Evolutionary conservation across 495 filamentous ascomycete species (phyloP).

Genomic region (Aspergillus taichungensis): DNA sequence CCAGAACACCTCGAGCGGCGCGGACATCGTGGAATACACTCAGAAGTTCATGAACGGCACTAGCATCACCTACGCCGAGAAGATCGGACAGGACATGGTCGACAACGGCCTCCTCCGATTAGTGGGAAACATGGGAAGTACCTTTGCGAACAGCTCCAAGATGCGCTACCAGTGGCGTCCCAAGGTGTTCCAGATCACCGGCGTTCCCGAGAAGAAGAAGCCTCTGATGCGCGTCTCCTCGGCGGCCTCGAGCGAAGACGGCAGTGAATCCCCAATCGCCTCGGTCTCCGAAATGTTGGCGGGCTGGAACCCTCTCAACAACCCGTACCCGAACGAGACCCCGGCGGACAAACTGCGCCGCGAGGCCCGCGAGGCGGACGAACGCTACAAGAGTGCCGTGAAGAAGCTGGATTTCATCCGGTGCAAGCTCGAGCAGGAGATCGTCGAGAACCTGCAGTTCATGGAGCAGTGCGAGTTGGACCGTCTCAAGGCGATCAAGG

Average conservation of each 20-base stretch:
- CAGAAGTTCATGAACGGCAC: conserved; percentile 78
- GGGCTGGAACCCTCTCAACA: conserved; percentile 87
- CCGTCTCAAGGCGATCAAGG: conserved; percentile 93
- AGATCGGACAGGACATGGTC: conserved; percentile 89
- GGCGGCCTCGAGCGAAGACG: conserved; percentile 45
- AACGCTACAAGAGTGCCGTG: conserved; percentile 81
- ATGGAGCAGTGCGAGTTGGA: conserved; percentile 98
- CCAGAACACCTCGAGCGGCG: conserved; percentile 78
- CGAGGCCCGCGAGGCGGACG: conserved; percentile 85
- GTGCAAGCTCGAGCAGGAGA: conserved; percentile 89
- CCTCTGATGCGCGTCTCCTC: conserved; percentile 63
- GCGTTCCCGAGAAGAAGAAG: conserved; percentile 80
- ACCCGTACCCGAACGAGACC: conserved; percentile 83
- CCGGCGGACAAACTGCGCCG: conserved; percentile 75
- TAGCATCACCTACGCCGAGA: conserved; percentile 80
- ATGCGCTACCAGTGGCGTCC: conserved; percentile 97
- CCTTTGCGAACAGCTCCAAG: conserved; percentile 93
- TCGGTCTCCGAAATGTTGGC: conserved; percentile 80
- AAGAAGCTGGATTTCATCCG: conserved; percentile 80
- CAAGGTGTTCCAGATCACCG: conserved; percentile 79
- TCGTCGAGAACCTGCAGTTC: conserved; percentile 84
- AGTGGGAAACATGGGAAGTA: conserved; percentile 88
- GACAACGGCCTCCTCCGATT: conserved; percentile 78
- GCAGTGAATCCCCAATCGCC: conserved; percentile 62
- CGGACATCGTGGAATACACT: conserved; percentile 91